Evolutionary conservation across 208 protist species (phyloP).

Genomic region (Leishmania lainsoni): DNA sequence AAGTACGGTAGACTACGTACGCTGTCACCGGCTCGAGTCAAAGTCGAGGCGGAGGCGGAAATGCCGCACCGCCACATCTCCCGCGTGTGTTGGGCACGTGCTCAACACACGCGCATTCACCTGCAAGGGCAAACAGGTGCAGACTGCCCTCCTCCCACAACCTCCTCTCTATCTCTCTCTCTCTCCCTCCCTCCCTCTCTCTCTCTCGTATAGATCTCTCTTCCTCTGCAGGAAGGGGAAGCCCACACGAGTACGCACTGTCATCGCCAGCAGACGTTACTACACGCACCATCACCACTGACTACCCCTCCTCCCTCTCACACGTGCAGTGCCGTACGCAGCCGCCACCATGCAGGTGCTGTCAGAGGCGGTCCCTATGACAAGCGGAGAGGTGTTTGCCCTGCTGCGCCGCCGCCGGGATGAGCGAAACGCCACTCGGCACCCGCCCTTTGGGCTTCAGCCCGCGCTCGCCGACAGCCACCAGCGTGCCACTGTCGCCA

Average conservation of each 20-base stretch:
- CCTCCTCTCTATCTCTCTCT: not conserved
- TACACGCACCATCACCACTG: not conserved
- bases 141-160: not conserved
- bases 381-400: constrained; percentile 81
- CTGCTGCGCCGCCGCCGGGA: constrained; percentile 79
- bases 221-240: not conserved
- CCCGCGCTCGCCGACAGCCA: constrained; percentile 33
- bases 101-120: constrained; percentile 1
- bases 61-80: not conserved
- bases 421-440: constrained; percentile 63
- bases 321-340: not conserved
- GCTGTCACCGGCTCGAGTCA: not conserved
- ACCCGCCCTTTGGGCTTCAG: constrained; percentile 73
- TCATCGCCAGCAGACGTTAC: not conserved
- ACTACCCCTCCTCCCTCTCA: not conserved
- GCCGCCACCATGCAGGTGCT: constrained; percentile 54
- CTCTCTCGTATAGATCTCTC: not conserved
- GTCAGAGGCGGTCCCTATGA: constrained; percentile 72
- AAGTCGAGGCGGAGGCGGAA: not conserved
- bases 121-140: not conserved
- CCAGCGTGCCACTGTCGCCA: constrained; percentile 9
- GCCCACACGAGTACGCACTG: not conserved
- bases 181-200: not conserved
- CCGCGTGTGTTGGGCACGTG: not conserved
- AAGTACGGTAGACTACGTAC: not conserved